Evolutionary conservation across 2,329 filamentous ascomycete species (phyloP).

Genomic region (Chaetomiaceae sp.): DNA sequence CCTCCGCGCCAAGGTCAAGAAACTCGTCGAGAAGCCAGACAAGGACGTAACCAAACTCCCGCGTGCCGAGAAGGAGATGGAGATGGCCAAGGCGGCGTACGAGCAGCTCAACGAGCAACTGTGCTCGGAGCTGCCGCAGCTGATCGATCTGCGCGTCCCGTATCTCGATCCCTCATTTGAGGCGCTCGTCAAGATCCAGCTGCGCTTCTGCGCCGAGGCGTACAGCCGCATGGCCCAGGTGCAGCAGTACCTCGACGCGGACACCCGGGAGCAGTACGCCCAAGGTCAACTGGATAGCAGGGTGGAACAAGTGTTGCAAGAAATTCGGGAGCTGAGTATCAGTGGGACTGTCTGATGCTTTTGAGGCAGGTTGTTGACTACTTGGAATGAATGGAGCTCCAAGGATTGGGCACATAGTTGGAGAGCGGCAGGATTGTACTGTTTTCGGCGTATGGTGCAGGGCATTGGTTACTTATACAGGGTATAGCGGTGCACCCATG

Average conservation of each 20-base stretch:
- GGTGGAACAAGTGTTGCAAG: slow-evolving; percentile 92
- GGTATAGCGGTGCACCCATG: background rate
- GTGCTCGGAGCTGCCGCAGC: slow-evolving; percentile 84
- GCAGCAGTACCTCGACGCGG: slow-evolving; percentile 94
- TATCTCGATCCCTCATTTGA: slow-evolving; percentile 97
- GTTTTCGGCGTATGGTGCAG: slow-evolving; percentile 15
- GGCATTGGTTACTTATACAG: slow-evolving; percentile 15
- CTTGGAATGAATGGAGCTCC: too few relatives aligned
- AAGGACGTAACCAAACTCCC: slow-evolving; percentile 97
- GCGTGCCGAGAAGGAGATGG: slow-evolving; percentile 90
- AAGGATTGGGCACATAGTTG: too few relatives aligned
- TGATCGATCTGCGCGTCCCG: slow-evolving; percentile 94
- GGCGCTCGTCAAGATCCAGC: slow-evolving; percentile 95
- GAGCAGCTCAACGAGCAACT: slow-evolving; percentile 97
- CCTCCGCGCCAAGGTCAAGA: slow-evolving; percentile 93
- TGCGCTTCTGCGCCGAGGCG: slow-evolving; percentile 95
- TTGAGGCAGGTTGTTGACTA: too few relatives aligned
- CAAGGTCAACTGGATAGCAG: slow-evolving; percentile 84
- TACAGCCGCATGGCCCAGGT: slow-evolving; percentile 98
- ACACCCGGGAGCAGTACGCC: slow-evolving; percentile 94
- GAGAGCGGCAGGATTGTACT: background rate
- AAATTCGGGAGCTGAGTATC: slow-evolving; percentile 96
- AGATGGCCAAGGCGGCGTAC: slow-evolving; percentile 89
- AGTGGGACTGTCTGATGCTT: slow-evolving; percentile 56
- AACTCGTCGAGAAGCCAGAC: slow-evolving; percentile 95